These are phyloP conservation scores for Globisporangium apiculatum DNA, from an alignment of 352 stramenopile genomes.

Conservation along the genomic window DNA sequence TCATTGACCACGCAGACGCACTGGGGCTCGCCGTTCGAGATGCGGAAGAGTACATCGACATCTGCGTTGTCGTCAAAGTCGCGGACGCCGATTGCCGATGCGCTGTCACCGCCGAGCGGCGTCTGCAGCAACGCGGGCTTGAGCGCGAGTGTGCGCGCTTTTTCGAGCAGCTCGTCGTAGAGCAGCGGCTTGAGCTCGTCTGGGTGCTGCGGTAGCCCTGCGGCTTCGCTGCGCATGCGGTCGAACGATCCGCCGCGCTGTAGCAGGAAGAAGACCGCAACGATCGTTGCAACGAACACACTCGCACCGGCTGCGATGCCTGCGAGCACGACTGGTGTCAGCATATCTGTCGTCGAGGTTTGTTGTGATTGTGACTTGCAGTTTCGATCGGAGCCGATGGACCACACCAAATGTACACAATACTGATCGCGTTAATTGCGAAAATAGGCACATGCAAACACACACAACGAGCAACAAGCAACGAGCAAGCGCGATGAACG, in stretches of 20 bases:
- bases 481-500: conserved; percentile 49
- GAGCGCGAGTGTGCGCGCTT: conserved; percentile 20
- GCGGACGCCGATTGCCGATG: conserved; percentile 35
- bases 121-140: conserved; percentile 29
- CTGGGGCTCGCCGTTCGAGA: conserved; percentile 42
- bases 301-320: conserved; percentile 75
- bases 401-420: neutral
- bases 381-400: too few relatives aligned
- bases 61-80: conserved; percentile 34
- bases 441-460: neutral
- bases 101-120: conserved; percentile 19
- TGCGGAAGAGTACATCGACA: conserved; percentile 22
- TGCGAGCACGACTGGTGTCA: conserved; percentile 44
- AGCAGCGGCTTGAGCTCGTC: conserved; percentile 76
- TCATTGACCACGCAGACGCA: conserved; percentile 12
- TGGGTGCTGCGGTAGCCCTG: conserved; percentile 47
- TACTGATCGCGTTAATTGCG: neutral
- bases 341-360: conserved; percentile 22
- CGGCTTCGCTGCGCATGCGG: conserved; percentile 72
- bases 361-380: neutral
- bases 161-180: conserved; percentile 82
- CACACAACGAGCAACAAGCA: neutral
- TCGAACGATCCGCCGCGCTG: conserved; percentile 82
- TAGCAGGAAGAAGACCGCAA: conserved; percentile 82
- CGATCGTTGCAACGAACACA: conserved; percentile 80